Conservation (phyloP, 176 grass and related monocot genomes). For the Aegilops umbellulata region DNA sequence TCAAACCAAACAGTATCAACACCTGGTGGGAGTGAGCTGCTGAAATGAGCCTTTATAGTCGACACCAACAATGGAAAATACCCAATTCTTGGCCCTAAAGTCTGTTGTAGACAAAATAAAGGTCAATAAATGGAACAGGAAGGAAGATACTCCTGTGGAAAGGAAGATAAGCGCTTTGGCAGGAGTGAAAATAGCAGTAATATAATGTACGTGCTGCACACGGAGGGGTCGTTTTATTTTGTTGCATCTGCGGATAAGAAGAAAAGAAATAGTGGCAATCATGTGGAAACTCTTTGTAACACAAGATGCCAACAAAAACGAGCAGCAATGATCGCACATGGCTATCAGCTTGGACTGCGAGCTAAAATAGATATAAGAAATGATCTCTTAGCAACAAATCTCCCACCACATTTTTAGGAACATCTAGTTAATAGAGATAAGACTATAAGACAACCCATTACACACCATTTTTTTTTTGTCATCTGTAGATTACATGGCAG, state of each 20-base stretch:
- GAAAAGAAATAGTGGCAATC: neutral
- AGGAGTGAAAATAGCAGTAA: neutral
- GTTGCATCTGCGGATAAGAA: neutral
- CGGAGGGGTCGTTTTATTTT: neutral
- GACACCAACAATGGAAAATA: slow-evolving; percentile 82
- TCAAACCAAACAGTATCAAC: slow-evolving; percentile 96
- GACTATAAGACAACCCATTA: too few relatives aligned
- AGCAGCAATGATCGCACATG: neutral
- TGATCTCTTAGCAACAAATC: too few relatives aligned
- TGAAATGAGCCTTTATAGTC: slow-evolving; percentile 92
- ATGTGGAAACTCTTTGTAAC: neutral
- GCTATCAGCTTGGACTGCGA: neutral
- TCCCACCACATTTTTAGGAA: too few relatives aligned
- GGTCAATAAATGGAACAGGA: neutral
- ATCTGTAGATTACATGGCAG: too few relatives aligned
- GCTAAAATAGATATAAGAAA: neutral
- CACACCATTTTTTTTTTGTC: too few relatives aligned
- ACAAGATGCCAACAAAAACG: neutral
- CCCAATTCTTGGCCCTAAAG: slow-evolving; percentile 78
- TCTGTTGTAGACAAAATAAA: slow-evolving; percentile 46
- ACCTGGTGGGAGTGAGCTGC: slow-evolving; percentile 70
- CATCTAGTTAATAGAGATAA: too few relatives aligned
- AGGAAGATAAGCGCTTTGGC: neutral
- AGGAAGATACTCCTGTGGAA: neutral
- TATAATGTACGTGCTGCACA: neutral